phyloP scores from a whole-genome alignment of 1,284 basidiomycete species.

The Marasmius oreades region DNA sequence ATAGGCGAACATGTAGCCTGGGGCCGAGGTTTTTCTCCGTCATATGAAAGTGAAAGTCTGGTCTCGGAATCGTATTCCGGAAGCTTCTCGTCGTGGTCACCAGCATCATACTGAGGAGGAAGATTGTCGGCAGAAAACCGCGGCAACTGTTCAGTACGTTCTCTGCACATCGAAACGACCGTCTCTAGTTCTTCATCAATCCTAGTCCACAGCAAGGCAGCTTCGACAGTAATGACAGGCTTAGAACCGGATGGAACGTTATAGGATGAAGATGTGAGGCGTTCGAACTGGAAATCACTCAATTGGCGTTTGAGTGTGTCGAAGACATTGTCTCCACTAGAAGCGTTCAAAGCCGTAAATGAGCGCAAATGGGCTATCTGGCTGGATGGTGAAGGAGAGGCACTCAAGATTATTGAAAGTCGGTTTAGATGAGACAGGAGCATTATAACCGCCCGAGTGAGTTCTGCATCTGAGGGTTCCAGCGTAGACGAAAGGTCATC shows the following conservation, averaged over 20 bases:
- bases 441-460: constrained; percentile 62
- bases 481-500: constrained; percentile 44
- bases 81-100: constrained; percentile 42
- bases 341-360: constrained; percentile 6
- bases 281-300: constrained; percentile 60
- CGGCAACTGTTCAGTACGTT: constrained; percentile 40
- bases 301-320: constrained; percentile 64
- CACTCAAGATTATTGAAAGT: constrained; percentile 21
- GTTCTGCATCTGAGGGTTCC: constrained; percentile 45
- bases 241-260: constrained; percentile 32
- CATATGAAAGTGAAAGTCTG: constrained; percentile 22
- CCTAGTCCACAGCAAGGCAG: constrained; percentile 66
- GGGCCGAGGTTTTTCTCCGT: constrained; percentile 29
- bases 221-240: constrained; percentile 56
- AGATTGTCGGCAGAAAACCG: constrained; percentile 40
- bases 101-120: constrained; percentile 67
- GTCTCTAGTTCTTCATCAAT: constrained; percentile 73
- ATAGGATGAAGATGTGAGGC: constrained; percentile 35
- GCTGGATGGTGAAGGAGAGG: constrained; percentile 14
- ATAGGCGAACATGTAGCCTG: constrained; percentile 9
- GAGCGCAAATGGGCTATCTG: constrained; percentile 1
- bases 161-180: constrained; percentile 61
- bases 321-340: constrained; percentile 44
- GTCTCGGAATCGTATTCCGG: constrained; percentile 56
- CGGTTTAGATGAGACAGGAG: constrained; percentile 65